A percentile compares a stretch with the other conserved stretches of the same genome.
Evolutionary conservation across 1,284 basidiomycete species (phyloP).

Genomic region (Schizopora paradoxa): DNA sequence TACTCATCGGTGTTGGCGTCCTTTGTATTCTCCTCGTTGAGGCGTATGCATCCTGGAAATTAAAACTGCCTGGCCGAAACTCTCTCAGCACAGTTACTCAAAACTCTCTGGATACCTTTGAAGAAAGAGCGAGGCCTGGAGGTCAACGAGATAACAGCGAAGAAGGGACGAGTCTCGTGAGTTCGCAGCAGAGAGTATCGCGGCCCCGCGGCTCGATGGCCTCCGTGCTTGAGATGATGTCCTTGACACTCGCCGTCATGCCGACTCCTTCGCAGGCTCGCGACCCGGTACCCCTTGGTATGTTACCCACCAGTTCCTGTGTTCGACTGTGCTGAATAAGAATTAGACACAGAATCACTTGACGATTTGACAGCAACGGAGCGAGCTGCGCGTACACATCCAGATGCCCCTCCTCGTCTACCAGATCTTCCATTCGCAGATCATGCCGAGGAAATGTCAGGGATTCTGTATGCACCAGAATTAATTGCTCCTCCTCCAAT

Average conservation of each 20-base stretch:
- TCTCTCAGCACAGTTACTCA: conserved; percentile 51
- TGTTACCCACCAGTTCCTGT: conserved; percentile 26
- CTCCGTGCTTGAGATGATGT: conserved; percentile 77
- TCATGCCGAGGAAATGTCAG: conserved; percentile 68
- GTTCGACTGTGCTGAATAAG: conserved; percentile 8
- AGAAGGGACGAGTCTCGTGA: conserved; percentile 48
- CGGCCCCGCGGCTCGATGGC: conserved; percentile 63
- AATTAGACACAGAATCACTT: conserved; percentile 63
- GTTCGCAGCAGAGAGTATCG: conserved; percentile 38
- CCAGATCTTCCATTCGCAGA: conserved; percentile 64
- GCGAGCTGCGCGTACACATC: conserved; percentile 69
- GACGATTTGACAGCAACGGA: conserved; percentile 76
- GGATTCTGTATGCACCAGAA: conserved; percentile 76
- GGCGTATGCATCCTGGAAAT: conserved; percentile 45
- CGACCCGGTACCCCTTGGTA: conserved; percentile 63
- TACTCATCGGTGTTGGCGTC: conserved; percentile 51
- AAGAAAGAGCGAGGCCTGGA: conserved; percentile 34
- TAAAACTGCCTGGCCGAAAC: conserved; percentile 40
- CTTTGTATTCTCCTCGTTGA: conserved; percentile 55
- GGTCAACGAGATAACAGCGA: conserved; percentile 37
- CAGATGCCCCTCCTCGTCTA: conserved; percentile 69
- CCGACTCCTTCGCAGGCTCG: conserved; percentile 50
- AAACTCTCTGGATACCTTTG: conserved; percentile 53
- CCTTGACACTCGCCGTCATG: conserved; percentile 63
- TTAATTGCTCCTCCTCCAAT: conserved; percentile 68